Evolutionary conservation across 148 eudicot species (phyloP).

Genomic region (Beta vulgaris): DNA sequence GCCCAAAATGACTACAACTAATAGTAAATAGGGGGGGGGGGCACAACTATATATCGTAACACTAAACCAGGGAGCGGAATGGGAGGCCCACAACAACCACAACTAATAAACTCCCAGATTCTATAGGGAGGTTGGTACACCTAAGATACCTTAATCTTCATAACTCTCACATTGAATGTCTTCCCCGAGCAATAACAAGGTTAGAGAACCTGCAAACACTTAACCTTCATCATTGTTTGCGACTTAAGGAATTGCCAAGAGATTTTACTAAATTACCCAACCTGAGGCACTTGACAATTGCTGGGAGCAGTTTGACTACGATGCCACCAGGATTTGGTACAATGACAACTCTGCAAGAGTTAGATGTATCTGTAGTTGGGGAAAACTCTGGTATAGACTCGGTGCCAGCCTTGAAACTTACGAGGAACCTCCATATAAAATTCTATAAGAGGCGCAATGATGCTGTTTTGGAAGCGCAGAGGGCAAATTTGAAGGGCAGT

Average conservation of each 20-base stretch:
- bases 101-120: constrained; percentile 9
- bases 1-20: too few species aligned
- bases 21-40: too few species aligned
- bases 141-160: constrained; percentile 11
- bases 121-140: constrained; percentile 10
- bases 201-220: constrained; percentile 19
- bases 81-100: too few species aligned
- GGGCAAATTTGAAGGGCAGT: too few species aligned
- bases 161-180: neutral
- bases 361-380: neutral
- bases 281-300: neutral
- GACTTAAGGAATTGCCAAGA: constrained; percentile 9
- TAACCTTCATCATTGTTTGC: neutral
- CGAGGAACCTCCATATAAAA: too few species aligned
- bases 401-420: too few species aligned
- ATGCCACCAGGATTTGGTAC: neutral
- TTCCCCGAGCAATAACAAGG: constrained; percentile 1
- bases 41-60: too few species aligned
- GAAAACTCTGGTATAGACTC: too few species aligned
- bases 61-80: too few species aligned
- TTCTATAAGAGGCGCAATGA: too few species aligned
- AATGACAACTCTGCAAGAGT: too few species aligned
- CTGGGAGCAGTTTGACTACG: neutral
- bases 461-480: too few species aligned
- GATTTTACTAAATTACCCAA: constrained; percentile 22